These are phyloP conservation scores for Pyrenochaeta sp. DNA, from an alignment of 2,329 filamentous ascomycete species.

Conservation along the genomic window DNA sequence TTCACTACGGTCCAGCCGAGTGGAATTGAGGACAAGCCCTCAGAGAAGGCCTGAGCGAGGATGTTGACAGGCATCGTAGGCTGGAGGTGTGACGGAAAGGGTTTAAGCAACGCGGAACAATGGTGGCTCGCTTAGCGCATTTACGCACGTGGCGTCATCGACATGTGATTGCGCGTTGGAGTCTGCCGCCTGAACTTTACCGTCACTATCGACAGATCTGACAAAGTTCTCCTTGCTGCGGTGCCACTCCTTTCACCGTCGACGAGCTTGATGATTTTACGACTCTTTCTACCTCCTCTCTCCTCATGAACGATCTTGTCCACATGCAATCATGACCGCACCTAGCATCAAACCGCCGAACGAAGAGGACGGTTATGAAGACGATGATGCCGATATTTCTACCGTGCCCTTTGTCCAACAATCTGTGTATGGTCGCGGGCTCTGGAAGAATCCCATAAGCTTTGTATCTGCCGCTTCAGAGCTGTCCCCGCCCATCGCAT, in stretches of 20 bases:
- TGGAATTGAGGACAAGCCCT: slow-evolving; percentile 65
- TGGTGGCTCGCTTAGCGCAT: slow-evolving; percentile 31
- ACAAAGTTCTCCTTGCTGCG: slow-evolving; percentile 2
- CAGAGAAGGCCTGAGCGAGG: slow-evolving; percentile 60
- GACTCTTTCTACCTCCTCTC: neutral
- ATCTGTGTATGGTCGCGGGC: slow-evolving; percentile 66
- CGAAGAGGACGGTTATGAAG: slow-evolving; percentile 17
- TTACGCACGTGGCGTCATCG: slow-evolving; percentile 37
- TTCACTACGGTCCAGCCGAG: slow-evolving; percentile 63
- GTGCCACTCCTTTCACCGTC: slow-evolving; percentile 19
- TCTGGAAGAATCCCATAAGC: slow-evolving; percentile 67
- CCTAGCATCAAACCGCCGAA: slow-evolving; percentile 5
- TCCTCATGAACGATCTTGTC: neutral
- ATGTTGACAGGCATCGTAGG: slow-evolving; percentile 69
- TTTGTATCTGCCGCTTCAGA: slow-evolving; percentile 63
- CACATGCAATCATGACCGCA: slow-evolving; percentile 14
- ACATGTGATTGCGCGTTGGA: slow-evolving; percentile 36
- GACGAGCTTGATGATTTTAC: neutral
- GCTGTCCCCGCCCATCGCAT: slow-evolving; percentile 24
- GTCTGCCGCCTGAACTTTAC: slow-evolving; percentile 14
- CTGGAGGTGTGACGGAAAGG: slow-evolving; percentile 28
- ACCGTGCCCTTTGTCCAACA: slow-evolving; percentile 67
- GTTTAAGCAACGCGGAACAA: slow-evolving; percentile 32
- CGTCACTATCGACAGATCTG: slow-evolving; percentile 3
- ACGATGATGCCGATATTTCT: slow-evolving; percentile 63